Conservation (phyloP, 2,329 filamentous ascomycete genomes). For the Fusarium proliferatum region DNA sequence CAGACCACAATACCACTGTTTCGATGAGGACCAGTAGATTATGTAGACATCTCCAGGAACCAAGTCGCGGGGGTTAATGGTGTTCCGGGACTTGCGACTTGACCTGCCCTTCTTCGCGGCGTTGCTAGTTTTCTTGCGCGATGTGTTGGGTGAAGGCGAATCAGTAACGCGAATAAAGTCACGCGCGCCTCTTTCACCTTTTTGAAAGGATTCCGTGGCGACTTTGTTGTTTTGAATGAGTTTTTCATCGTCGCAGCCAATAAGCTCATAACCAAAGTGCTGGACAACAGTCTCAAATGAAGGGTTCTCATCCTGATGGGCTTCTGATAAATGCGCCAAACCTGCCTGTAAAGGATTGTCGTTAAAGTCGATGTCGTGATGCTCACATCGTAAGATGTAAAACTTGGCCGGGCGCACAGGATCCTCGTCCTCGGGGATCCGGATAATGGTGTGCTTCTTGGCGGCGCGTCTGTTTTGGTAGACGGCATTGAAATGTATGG, state of each 20-base stretch:
- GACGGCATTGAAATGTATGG: slow-evolving; percentile 30
- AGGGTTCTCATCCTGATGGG: slow-evolving; percentile 3
- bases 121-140: background rate
- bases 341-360: slow-evolving; percentile 17
- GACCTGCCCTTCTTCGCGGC: background rate
- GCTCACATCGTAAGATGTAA: slow-evolving; percentile 32
- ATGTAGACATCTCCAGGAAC: slow-evolving; percentile 22
- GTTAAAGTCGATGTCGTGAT: slow-evolving; percentile 23
- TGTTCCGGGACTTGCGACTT: background rate
- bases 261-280: slow-evolving; percentile 19
- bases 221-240: slow-evolving; percentile 21
- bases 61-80: background rate
- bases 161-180: slow-evolving; percentile 19
- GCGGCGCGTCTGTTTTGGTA: slow-evolving; percentile 29
- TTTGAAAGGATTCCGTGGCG: background rate
- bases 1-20: slow-evolving; percentile 17
- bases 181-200: background rate
- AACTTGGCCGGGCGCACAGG: background rate
- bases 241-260: slow-evolving; percentile 21
- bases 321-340: slow-evolving; percentile 7
- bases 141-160: background rate
- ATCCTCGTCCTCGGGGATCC: background rate
- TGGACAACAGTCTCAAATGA: slow-evolving; percentile 8
- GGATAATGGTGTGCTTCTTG: slow-evolving; percentile 30
- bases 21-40: slow-evolving; percentile 17